Evolutionary conservation across 164 flowering plant genomes (phyloP).

Genomic region (Paratinospora sagittata): DNA sequence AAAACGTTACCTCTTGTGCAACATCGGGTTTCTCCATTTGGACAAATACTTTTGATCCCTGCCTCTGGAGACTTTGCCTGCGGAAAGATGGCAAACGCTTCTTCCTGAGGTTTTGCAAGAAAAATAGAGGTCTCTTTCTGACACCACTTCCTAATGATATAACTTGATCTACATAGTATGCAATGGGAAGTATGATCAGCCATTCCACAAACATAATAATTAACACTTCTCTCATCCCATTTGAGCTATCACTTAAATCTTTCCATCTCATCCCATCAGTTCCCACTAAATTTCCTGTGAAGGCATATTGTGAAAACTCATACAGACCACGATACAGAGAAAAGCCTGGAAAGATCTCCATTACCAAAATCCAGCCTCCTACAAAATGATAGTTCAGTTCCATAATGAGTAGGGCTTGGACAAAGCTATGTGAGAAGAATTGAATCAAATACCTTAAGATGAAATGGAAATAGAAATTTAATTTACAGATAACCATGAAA

Average conservation of each 20-base stretch:
- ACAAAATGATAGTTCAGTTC: slow-evolving; percentile 14
- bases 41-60: slow-evolving; percentile 58
- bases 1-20: slow-evolving; percentile 63
- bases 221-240: slow-evolving; percentile 76
- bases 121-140: slow-evolving; percentile 50
- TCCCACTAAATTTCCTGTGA: slow-evolving; percentile 48
- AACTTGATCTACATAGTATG: slow-evolving; percentile 71
- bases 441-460: background rate
- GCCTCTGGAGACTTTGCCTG: slow-evolving; percentile 47
- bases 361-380: slow-evolving; percentile 65
- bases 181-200: slow-evolving; percentile 42
- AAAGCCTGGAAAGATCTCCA: slow-evolving; percentile 91
- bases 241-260: slow-evolving; percentile 49
- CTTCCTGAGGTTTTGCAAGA: slow-evolving; percentile 42
- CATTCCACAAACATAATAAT: slow-evolving; percentile 65
- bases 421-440: background rate
- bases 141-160: slow-evolving; percentile 57
- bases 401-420: background rate
- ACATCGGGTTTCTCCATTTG: slow-evolving; percentile 86
- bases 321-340: slow-evolving; percentile 79
- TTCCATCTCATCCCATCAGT: slow-evolving; percentile 77
- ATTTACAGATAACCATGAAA: background rate
- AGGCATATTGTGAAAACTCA: slow-evolving; percentile 67
- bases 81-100: slow-evolving; percentile 36
- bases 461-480: background rate